Evolutionary conservation across 768 basidiomycete genomes (phyloP).

Genomic region (Paxillus ammoniavirescens): DNA sequence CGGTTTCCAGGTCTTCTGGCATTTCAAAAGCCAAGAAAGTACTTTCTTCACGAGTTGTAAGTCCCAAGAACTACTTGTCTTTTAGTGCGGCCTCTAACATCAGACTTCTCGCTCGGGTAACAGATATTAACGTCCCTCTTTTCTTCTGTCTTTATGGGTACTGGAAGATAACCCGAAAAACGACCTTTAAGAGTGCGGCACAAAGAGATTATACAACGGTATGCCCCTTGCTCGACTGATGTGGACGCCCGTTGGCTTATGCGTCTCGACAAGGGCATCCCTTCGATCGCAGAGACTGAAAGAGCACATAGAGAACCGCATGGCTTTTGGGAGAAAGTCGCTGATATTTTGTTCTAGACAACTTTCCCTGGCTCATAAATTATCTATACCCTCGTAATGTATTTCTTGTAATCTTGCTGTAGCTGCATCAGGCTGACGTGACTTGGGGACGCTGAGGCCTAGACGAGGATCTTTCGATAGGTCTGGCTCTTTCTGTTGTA

Average conservation of each 20-base stretch:
- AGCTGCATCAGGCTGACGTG: no score
- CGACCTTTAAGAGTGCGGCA: conserved; percentile 45
- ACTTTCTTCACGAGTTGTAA: conserved; percentile 49
- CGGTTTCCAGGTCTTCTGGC: conserved; percentile 59
- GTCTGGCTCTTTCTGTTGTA: no score
- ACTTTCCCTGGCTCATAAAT: no score
- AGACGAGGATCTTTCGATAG: no score
- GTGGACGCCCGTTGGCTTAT: neutral
- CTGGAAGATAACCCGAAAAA: conserved; percentile 19
- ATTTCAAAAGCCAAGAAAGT: conserved; percentile 32
- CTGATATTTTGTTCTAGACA: conserved; percentile 46
- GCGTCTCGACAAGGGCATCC: conserved; percentile 50
- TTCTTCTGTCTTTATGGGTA: conserved; percentile 20
- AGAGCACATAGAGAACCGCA: conserved; percentile 46
- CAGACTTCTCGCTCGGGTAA: neutral
- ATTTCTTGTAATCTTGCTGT: no score
- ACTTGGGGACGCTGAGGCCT: no score
- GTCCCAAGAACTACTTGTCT: conserved; percentile 5
- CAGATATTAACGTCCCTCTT: conserved; percentile 34
- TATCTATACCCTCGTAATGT: no score
- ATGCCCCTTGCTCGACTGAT: conserved; percentile 18
- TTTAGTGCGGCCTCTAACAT: neutral
- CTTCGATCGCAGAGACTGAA: conserved; percentile 67
- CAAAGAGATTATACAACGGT: conserved; percentile 76
- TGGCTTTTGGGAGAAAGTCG: conserved; percentile 51